phyloP scores from a whole-genome alignment of 2,329 filamentous ascomycete species.

The Fusarium anguioides region DNA sequence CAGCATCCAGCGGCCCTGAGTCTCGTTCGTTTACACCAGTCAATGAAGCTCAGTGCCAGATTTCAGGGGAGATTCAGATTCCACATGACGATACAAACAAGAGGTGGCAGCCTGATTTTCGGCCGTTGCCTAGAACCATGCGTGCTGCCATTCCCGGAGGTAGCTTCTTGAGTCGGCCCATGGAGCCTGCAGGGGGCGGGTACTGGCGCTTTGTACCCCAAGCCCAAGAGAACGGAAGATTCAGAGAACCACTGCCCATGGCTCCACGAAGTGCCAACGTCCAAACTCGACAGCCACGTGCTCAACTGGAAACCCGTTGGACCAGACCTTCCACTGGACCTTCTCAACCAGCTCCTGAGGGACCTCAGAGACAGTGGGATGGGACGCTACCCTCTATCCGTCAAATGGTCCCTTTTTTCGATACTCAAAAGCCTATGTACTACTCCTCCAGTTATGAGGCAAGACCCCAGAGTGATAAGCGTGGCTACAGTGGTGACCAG shows the following conservation, averaged over 20 bases:
- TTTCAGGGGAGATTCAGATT: neutral
- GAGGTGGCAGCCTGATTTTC: neutral
- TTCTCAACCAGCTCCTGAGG: neutral
- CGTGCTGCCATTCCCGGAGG: neutral
- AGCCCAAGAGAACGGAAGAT: neutral
- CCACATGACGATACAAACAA: neutral
- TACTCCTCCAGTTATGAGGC: neutral
- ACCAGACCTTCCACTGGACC: neutral
- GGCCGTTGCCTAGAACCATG: neutral
- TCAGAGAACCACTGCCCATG: neutral
- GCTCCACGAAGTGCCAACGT: neutral
- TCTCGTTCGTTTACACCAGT: neutral
- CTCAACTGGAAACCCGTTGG: neutral
- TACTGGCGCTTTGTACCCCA: conserved; percentile 1
- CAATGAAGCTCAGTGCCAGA: neutral
- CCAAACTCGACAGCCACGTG: neutral
- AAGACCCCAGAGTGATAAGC: neutral
- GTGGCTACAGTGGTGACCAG: neutral
- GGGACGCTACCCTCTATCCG: conserved; percentile 23
- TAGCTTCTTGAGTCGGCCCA: neutral
- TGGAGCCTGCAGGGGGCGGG: neutral
- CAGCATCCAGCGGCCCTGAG: neutral
- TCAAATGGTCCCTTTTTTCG: conserved; percentile 21
- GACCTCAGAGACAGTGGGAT: neutral
- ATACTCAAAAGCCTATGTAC: neutral